Conservation (phyloP, 257 asterid genomes). For the Nicotiana tabacum region DNA sequence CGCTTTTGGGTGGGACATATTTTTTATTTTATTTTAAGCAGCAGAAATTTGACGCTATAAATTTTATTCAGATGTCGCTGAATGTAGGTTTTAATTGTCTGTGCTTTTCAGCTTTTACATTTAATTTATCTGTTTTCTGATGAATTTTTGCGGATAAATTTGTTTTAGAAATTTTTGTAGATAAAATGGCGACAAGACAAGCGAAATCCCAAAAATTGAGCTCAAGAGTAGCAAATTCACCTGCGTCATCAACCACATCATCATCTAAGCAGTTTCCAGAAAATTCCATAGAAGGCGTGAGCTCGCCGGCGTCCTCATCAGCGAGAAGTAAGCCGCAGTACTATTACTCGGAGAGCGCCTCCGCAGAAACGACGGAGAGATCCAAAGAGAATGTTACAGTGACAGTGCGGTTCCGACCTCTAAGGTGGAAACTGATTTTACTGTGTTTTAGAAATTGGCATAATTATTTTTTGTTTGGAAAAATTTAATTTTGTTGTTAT, state of each 20-base stretch:
- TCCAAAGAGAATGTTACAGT: slow-evolving; percentile 91
- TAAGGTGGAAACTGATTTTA: slow-evolving; percentile 47
- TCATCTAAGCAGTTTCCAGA: slow-evolving; percentile 73
- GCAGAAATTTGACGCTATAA: not conserved
- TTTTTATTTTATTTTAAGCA: not conserved
- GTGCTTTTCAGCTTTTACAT: not conserved
- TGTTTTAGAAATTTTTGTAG: not conserved
- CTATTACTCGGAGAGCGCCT: slow-evolving; percentile 40
- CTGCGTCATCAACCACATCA: slow-evolving; percentile 78
- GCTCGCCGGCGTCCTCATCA: slow-evolving; percentile 92
- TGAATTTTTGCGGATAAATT: slow-evolving; percentile 9
- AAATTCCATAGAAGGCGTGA: slow-evolving; percentile 54
- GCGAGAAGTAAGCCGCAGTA: slow-evolving; percentile 61
- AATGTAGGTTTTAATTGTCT: not conserved
- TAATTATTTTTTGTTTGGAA: not conserved
- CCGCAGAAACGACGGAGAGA: slow-evolving; percentile 47
- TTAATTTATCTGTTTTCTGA: not conserved
- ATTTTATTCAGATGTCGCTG: not conserved
- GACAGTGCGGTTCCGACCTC: slow-evolving; percentile 97
- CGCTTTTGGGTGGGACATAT: not conserved
- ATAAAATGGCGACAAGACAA: slow-evolving; percentile 57
- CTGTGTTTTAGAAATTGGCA: not conserved
- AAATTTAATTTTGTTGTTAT: slow-evolving; percentile 16
- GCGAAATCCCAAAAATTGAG: slow-evolving; percentile 49
- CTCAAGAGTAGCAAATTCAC: slow-evolving; percentile 45